Base-by-base conservation (phyloP, 2,329 filamentous ascomycete species). In the Coniochaeta pulveracea region DNA sequence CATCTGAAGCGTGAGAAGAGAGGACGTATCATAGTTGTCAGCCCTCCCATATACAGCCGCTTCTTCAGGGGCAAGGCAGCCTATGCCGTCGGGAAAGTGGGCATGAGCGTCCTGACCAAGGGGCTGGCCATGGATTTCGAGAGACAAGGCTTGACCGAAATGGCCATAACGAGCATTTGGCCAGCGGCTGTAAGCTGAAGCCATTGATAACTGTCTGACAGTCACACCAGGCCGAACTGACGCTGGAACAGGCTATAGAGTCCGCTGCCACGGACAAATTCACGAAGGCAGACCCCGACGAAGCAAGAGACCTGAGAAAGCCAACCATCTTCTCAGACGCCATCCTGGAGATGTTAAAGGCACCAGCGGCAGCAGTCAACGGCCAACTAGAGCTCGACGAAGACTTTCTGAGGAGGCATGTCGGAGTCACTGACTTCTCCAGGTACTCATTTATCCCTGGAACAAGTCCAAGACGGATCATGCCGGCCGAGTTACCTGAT, bases 61-160 rank as follows among this genome's bases (percentile, higher is more conserved):
- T 93, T 93, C 56, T 88, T 91, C 54, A 61, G 81, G 15, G 85
- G 85, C 9, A 93, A 93, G 66, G 83, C 84, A 2, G 83, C 80
- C 10, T 93, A 93, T 57, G 83, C 85, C 3, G 66, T 76, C 56
- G 76, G 76, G 2, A 91, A 91, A 50, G 69, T 89, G 3, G 82
- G 66, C 27, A 93, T 93, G 85, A 81, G 73, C 46, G 80, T 89
- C 4, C 51, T 93, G 27, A 85, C 80, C 0, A 84, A 85, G 50
- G 85, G 85, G 0, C 59, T 93, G 10, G 83, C 80, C 1, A 85
- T 91, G 79, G 85, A 93, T 46, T 84, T 82, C 49, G 60, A 72
- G 42, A 61, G 85, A 19, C 67, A 86, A 43, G 76, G 69, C 0
- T 66, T 71, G 43, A 57, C 47, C 0, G 61, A 72, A 5, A 85